Percentiles rank a stretch among this genome's conserved stretches.
Conservation (phyloP, 805 yeast genomes). For the Ogataea pini region DNA sequence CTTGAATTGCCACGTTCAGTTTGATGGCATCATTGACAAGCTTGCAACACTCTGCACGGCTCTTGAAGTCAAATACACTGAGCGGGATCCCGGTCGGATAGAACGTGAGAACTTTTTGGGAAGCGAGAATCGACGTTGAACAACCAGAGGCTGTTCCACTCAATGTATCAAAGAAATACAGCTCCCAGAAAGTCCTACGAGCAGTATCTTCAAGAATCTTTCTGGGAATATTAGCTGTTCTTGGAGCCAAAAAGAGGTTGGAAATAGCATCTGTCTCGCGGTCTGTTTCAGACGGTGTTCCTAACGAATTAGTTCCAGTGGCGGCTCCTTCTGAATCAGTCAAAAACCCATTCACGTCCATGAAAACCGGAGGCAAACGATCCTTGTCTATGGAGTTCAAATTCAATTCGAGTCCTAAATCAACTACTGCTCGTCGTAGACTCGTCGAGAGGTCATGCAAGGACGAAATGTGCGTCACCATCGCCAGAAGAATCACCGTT, state of each 20-base stretch:
- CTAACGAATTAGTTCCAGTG: constrained; percentile 11
- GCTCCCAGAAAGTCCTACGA: constrained; percentile 53
- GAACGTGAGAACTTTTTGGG: constrained; percentile 36
- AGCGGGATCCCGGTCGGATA: constrained; percentile 42
- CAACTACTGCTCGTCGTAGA: constrained; percentile 44
- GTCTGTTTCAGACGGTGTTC: background rate
- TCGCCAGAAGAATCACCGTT: constrained; percentile 40
- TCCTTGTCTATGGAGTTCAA: constrained; percentile 42
- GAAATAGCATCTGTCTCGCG: constrained; percentile 14
- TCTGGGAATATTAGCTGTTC: constrained; percentile 25
- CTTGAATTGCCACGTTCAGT: constrained; percentile 46
- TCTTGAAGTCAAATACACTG: constrained; percentile 45
- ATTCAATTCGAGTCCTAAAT: constrained; percentile 39
- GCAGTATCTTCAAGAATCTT: constrained; percentile 35
- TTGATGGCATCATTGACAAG: constrained; percentile 52
- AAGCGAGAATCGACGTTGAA: constrained; percentile 42
- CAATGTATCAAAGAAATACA: constrained; percentile 51
- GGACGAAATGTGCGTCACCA: constrained; percentile 53
- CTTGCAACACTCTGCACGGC: constrained; percentile 47
- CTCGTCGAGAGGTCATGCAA: constrained; percentile 46
- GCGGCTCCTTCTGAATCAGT: constrained; percentile 24
- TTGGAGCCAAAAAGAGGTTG: constrained; percentile 16
- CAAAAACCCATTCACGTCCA: constrained; percentile 38
- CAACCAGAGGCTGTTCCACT: constrained; percentile 57
- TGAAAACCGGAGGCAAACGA: constrained; percentile 26